Base-by-base conservation (phyloP, 371 early-diverging fungal species). In the Haplosporangium sp. region DNA sequence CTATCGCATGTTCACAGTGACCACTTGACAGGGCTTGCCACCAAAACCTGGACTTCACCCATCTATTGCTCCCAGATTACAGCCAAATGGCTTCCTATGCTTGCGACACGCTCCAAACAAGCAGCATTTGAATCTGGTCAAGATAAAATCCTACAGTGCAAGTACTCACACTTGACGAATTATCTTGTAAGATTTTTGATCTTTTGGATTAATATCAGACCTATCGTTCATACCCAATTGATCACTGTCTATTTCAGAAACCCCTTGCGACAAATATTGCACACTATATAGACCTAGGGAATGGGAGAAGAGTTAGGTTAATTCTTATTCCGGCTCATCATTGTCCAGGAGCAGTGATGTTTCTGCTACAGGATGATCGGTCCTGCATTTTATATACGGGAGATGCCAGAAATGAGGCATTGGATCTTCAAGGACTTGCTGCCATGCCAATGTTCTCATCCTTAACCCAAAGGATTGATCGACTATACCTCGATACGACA, bases 331-430 rank as follows among this genome's bases (percentile, higher is more conserved):
- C 84, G 9, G 85, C 86, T 1, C 85, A 86, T 37, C 87, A 85
- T 71, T 85, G 87, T 52, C 84, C 83, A 20, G 87, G 87, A 1
- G 79, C 87, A 17, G 75, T 85, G 59, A 82, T 86, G 87, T 77
- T 85, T 44, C 58, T 86, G 9, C 45, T 86, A 1, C 83, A 86
- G 35, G 85, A 85, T 15, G 65, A 74, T 10, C 74, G 83, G n/a
- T 82, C 83, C 3, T 82, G 79, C n/a, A 64, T 86, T 27, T 55
- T 86, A 1, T 85, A 85, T 56, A 85, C 86, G 0, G 85, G 85
- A 13, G 87, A 85, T 68, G 70, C 83, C 20, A 74, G 85, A 37
- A 84, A 84, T 35, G 87, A 86, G 42, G 50, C 63, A 1, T 9
- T 66, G 7, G 82, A 84, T 55, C 65, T 84, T n/a, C 60, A 70